These are phyloP conservation scores for Kuraishia piskuri DNA, from an alignment of 805 yeast species.

Conservation along the genomic window DNA sequence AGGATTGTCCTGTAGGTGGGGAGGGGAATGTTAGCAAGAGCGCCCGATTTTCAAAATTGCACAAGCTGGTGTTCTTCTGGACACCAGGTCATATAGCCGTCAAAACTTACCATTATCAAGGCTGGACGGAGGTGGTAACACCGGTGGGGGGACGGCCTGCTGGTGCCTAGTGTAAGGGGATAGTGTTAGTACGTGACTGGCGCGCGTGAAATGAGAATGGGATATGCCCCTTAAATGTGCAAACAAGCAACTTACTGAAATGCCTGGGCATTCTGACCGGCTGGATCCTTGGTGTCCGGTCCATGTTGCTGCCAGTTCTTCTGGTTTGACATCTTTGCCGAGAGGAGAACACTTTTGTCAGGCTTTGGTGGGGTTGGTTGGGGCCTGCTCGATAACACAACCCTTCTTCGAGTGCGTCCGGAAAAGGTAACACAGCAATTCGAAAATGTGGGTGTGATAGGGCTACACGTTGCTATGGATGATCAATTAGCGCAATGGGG, in stretches of 20 bases:
- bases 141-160: slow-evolving; percentile 37
- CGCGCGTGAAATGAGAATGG: not conserved
- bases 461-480: not conserved
- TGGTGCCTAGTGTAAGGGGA: slow-evolving; percentile 35
- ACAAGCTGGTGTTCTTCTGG: not conserved
- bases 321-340: slow-evolving; percentile 7
- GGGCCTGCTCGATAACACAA: not conserved
- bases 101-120: slow-evolving; percentile 38
- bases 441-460: not conserved
- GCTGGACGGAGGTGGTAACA: slow-evolving; percentile 47
- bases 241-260: slow-evolving; percentile 1
- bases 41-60: not conserved
- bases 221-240: not conserved
- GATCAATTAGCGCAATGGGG: not conserved
- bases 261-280: not conserved
- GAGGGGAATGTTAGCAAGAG: slow-evolving; percentile 2
- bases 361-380: not conserved
- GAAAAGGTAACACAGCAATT: not conserved
- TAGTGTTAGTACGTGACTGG: slow-evolving; percentile 9
- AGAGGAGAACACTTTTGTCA: not conserved
- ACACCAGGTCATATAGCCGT: not conserved
- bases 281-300: not conserved
- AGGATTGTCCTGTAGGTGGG: slow-evolving; percentile 29
- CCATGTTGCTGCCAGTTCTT: slow-evolving; percentile 7
- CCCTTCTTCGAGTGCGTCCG: not conserved